phyloP scores from a whole-genome alignment of 1,284 basidiomycete genomes.

The Prillingera fragicola region DNA sequence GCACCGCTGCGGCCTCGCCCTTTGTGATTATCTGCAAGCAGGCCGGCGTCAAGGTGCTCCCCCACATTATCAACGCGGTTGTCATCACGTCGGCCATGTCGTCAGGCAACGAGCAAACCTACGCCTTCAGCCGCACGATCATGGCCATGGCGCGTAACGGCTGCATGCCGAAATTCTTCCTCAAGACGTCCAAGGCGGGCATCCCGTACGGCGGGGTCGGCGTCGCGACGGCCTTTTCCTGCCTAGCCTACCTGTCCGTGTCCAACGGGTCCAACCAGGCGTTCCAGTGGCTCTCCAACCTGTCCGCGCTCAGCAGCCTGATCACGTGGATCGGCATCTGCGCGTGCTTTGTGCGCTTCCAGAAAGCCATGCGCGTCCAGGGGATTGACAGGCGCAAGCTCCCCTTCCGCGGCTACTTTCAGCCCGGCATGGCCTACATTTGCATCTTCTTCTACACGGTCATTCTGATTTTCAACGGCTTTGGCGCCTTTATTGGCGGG shows the following conservation, averaged over 20 bases:
- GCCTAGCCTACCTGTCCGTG: slow-evolving; percentile 54
- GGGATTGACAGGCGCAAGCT: slow-evolving; percentile 54
- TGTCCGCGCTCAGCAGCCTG: slow-evolving; percentile 49
- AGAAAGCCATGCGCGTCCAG: slow-evolving; percentile 64
- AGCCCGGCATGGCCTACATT: slow-evolving; percentile 15
- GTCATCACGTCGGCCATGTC: slow-evolving; percentile 56
- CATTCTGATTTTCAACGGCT: slow-evolving; percentile 18
- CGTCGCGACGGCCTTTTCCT: slow-evolving; percentile 60
- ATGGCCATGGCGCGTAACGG: slow-evolving; percentile 54
- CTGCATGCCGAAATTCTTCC: slow-evolving; percentile 67
- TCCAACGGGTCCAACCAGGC: slow-evolving; percentile 58
- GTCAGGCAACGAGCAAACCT: slow-evolving; percentile 52
- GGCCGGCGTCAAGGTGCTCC: slow-evolving; percentile 67
- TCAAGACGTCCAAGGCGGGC: slow-evolving; percentile 57
- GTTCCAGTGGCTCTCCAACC: slow-evolving; percentile 68
- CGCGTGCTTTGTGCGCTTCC: slow-evolving; percentile 68
- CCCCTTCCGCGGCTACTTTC: slow-evolving; percentile 58
- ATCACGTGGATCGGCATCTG: slow-evolving; percentile 79
- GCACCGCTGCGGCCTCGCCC: slow-evolving; percentile 66
- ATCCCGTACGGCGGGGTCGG: slow-evolving; percentile 60
- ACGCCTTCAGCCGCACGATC: slow-evolving; percentile 51
- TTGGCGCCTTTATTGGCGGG: slow-evolving; percentile 4
- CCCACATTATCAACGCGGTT: slow-evolving; percentile 61
- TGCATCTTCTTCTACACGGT: slow-evolving; percentile 12
- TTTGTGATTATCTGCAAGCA: slow-evolving; percentile 65